A percentile compares a stretch with the other conserved stretches of the same genome.
Evolutionary conservation across 2,329 filamentous ascomycete species (phyloP).

Genomic region (Talaromyces sp.): DNA sequence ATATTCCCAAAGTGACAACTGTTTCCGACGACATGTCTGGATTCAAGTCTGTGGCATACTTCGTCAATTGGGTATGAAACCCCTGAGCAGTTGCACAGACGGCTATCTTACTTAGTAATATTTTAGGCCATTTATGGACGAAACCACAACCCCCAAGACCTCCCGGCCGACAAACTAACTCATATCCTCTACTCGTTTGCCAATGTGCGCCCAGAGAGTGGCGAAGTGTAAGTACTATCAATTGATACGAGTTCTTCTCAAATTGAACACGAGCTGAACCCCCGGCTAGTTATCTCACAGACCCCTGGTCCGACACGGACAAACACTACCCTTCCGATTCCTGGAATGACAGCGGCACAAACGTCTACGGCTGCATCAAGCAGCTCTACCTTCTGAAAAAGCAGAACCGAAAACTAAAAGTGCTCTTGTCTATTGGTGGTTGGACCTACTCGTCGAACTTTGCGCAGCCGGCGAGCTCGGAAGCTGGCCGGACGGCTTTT

Average conservation of each 20-base stretch:
- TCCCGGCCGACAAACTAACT: conserved; percentile 73
- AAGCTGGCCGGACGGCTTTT: conserved; percentile 58
- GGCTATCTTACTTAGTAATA: no score
- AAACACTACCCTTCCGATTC: conserved; percentile 66
- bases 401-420: conserved; percentile 67
- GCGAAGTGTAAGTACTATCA: conserved; percentile 59
- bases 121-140: conserved; percentile 71
- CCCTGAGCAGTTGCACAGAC: neutral
- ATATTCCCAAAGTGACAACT: neutral
- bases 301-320: conserved; percentile 61
- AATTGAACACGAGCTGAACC: neutral
- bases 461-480: conserved; percentile 58
- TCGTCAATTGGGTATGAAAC: conserved; percentile 39
- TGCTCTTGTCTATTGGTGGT: conserved; percentile 75
- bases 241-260: neutral
- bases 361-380: conserved; percentile 71
- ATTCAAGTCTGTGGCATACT: conserved; percentile 36
- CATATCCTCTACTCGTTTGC: conserved; percentile 87
- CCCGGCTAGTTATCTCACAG: conserved; percentile 48
- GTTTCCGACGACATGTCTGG: conserved; percentile 12
- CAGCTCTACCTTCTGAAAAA: conserved; percentile 73
- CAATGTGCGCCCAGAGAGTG: conserved; percentile 70
- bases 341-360: conserved; percentile 61
- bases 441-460: conserved; percentile 80
- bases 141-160: conserved; percentile 73